A percentile compares a stretch with the other conserved stretches of the same genome.
These are phyloP conservation scores for Lactarius akahatsu DNA, from an alignment of 768 basidiomycete genomes.

Conservation along the genomic window DNA sequence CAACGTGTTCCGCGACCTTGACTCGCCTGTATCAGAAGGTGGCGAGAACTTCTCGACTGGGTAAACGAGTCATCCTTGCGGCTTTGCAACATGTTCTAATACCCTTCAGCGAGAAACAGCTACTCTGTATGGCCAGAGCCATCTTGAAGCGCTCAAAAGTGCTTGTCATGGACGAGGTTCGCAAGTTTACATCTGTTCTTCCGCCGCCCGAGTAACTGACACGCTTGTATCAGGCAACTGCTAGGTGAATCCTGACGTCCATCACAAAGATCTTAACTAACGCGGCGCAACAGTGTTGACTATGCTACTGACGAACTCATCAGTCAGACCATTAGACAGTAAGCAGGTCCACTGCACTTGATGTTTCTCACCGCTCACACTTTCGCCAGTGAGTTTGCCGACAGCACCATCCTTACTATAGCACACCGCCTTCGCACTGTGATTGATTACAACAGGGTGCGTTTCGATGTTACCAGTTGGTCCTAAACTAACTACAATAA, in stretches of 20 bases:
- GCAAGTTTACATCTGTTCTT: neutral
- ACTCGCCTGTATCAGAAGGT: slow-evolving; percentile 74
- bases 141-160: slow-evolving; percentile 77
- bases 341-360: slow-evolving; percentile 12
- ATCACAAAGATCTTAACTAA: neutral
- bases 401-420: slow-evolving; percentile 80
- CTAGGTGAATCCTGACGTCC: slow-evolving; percentile 43
- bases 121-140: slow-evolving; percentile 88
- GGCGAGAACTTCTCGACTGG: slow-evolving; percentile 90
- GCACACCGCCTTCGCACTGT: slow-evolving; percentile 78
- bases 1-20: slow-evolving; percentile 76
- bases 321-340: slow-evolving; percentile 78
- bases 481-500: slow-evolving; percentile 15
- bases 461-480: slow-evolving; percentile 32
- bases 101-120: slow-evolving; percentile 64
- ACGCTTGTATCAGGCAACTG: slow-evolving; percentile 52
- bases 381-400: slow-evolving; percentile 61
- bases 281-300: slow-evolving; percentile 53
- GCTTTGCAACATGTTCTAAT: slow-evolving; percentile 5
- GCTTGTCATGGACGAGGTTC: slow-evolving; percentile 81
- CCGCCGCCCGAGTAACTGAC: slow-evolving; percentile 1
- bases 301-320: slow-evolving; percentile 90
- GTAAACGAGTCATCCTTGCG: slow-evolving; percentile 38
- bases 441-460: slow-evolving; percentile 80
- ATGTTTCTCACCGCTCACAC: neutral